A percentile compares a stretch with the other conserved stretches of the same genome.
Conservation (phyloP, 2,329 filamentous ascomycete species). For the Fusarium sp. region DNA sequence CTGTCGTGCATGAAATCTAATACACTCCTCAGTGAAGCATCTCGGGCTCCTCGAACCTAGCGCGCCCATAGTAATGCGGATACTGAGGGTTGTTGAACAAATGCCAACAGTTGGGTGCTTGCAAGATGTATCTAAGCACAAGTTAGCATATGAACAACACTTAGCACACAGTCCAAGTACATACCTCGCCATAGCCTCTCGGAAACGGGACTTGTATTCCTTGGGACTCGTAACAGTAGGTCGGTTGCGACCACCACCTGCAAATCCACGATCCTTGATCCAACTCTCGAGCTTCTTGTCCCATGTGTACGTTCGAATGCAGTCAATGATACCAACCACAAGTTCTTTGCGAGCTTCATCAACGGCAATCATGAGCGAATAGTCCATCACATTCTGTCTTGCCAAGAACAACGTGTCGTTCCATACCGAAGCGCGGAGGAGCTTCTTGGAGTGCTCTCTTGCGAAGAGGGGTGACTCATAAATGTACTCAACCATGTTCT, state of each 20-base stretch:
- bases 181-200: constrained; percentile 95
- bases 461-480: constrained; percentile 97
- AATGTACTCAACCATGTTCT: constrained; percentile 99
- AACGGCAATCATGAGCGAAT: constrained; percentile 97
- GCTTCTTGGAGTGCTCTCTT: constrained; percentile 94
- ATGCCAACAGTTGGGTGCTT: constrained; percentile 82
- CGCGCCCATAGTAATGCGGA: constrained; percentile 51
- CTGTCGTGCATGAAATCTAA: background rate
- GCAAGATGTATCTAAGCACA: constrained; percentile 71
- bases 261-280: constrained; percentile 97
- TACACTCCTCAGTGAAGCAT: constrained; percentile 36
- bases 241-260: constrained; percentile 78
- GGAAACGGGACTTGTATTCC: constrained; percentile 95
- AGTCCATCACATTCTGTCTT: constrained; percentile 98
- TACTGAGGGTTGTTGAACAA: constrained; percentile 65
- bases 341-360: constrained; percentile 91
- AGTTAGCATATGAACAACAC: constrained; percentile 14
- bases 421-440: constrained; percentile 91
- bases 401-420: constrained; percentile 97
- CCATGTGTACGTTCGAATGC: constrained; percentile 98
- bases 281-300: constrained; percentile 99
- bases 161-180: constrained; percentile 48
- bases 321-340: constrained; percentile 97
- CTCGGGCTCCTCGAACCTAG: constrained; percentile 55
- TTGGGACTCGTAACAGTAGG: constrained; percentile 97